These are phyloP conservation scores for Geotrichum bryndzae DNA, from an alignment of 1,139 yeast genomes.

Conservation along the genomic window DNA sequence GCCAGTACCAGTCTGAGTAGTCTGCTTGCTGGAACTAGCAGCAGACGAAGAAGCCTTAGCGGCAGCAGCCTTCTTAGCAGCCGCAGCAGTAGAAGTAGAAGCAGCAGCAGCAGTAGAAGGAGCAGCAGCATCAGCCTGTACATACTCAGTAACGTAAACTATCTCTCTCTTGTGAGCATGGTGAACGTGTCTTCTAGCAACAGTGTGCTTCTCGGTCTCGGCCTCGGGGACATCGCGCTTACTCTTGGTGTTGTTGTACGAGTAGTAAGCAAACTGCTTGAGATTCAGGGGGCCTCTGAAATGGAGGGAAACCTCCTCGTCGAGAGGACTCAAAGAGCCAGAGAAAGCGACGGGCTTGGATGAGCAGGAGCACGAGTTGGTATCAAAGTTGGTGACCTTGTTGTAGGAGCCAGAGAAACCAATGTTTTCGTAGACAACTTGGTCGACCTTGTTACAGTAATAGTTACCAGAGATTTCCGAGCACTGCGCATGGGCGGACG, in stretches of 20 bases:
- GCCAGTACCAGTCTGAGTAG: slow-evolving; percentile 28
- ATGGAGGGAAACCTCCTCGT: slow-evolving; percentile 86
- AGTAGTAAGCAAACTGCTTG: slow-evolving; percentile 70
- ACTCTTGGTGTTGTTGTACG: slow-evolving; percentile 29
- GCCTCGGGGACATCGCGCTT: slow-evolving; percentile 4
- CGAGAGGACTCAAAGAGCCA: slow-evolving; percentile 74
- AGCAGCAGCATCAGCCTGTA: background rate
- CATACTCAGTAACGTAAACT: background rate
- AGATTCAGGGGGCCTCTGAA: slow-evolving; percentile 88
- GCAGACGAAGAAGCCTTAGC: slow-evolving; percentile 19
- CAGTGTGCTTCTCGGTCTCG: background rate
- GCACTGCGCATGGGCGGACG: slow-evolving; percentile 21
- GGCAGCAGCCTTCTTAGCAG: slow-evolving; percentile 13
- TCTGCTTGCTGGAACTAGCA: slow-evolving; percentile 18
- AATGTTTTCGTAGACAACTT: slow-evolving; percentile 61
- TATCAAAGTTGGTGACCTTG: slow-evolving; percentile 67
- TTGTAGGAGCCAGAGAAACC: slow-evolving; percentile 78
- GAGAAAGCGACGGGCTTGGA: slow-evolving; percentile 50
- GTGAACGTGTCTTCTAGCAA: slow-evolving; percentile 44
- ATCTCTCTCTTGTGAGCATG: slow-evolving; percentile 52
- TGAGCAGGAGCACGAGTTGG: slow-evolving; percentile 57
- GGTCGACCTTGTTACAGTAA: slow-evolving; percentile 67
- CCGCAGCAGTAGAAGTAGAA: slow-evolving; percentile 25
- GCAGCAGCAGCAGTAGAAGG: slow-evolving; percentile 7
- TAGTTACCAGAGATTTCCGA: slow-evolving; percentile 55